Conservation (phyloP, 2,329 filamentous ascomycete species). For the Microsporum canis region DNA sequence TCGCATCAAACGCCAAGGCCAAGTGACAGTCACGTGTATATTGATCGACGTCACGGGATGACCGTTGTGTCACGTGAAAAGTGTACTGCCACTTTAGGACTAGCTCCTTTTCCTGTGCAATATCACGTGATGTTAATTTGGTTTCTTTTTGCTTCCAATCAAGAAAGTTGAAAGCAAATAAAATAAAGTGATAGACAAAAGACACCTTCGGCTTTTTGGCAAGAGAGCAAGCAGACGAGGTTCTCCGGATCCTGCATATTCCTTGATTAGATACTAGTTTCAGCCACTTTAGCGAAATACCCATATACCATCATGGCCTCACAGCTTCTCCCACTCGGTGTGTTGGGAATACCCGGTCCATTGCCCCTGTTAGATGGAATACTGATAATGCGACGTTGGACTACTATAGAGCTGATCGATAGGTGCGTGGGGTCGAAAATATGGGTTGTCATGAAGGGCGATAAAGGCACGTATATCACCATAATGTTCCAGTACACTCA, state of each 20-base stretch:
- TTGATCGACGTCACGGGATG: too few relatives aligned
- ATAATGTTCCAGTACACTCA: not conserved
- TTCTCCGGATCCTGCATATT: not conserved
- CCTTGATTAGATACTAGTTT: not conserved
- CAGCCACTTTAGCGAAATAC: not conserved
- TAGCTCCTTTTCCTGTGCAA: not conserved
- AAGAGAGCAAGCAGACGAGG: not conserved
- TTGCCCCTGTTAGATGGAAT: not conserved
- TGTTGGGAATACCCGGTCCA: constrained; percentile 12
- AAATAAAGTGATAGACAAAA: not conserved
- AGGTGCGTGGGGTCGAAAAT: constrained; percentile 97
- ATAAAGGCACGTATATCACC: constrained; percentile 59
- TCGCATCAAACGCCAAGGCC: too few relatives aligned
- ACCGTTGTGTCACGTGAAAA: too few relatives aligned
- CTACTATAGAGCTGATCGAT: constrained; percentile 75
- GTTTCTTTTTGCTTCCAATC: not conserved
- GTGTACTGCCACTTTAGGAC: not conserved
- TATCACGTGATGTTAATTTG: not conserved
- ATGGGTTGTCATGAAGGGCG: constrained; percentile 99
- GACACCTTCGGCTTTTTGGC: not conserved
- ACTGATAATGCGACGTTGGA: constrained; percentile 15
- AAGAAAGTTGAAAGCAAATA: not conserved
- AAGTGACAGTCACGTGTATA: too few relatives aligned
- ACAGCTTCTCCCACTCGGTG: constrained; percentile 62
- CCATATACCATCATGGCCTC: constrained; percentile 44